Conservation (phyloP, 495 filamentous ascomycete species). For the Aspergillus sclerotioniger region DNA sequence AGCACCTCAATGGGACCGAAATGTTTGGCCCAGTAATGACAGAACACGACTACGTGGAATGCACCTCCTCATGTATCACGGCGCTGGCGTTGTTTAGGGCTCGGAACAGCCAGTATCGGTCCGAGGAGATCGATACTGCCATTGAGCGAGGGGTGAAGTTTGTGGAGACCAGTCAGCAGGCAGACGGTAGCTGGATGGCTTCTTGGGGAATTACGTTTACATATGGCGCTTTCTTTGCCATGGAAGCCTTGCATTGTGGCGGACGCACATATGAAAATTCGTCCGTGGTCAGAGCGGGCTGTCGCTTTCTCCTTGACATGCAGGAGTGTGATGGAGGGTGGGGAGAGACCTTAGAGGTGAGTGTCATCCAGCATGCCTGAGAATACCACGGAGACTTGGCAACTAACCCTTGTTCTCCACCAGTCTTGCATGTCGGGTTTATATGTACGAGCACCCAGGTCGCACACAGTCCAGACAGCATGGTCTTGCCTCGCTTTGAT, state of each 20-base stretch:
- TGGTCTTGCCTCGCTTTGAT: slow-evolving; percentile 9
- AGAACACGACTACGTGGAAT: slow-evolving; percentile 23
- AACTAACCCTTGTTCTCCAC: not conserved
- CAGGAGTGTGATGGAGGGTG: slow-evolving; percentile 2
- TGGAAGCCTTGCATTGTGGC: slow-evolving; percentile 19
- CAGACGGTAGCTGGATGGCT: slow-evolving; percentile 23
- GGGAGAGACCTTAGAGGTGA: slow-evolving; percentile 5
- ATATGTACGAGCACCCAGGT: slow-evolving; percentile 5
- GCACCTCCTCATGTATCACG: slow-evolving; percentile 18
- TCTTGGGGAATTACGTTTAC: slow-evolving; percentile 23
- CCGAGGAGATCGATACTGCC: slow-evolving; percentile 10
- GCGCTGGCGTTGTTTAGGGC: slow-evolving; percentile 15
- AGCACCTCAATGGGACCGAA: slow-evolving; percentile 23
- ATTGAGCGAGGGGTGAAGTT: slow-evolving; percentile 14
- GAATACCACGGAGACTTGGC: too few relatives aligned
- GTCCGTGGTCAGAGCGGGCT: slow-evolving; percentile 1
- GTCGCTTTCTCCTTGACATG: slow-evolving; percentile 2
- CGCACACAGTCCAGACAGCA: not conserved
- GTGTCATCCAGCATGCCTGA: too few relatives aligned
- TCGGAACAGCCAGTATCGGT: slow-evolving; percentile 13
- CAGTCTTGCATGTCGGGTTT: not conserved
- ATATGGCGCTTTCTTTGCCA: slow-evolving; percentile 21
- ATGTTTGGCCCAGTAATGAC: slow-evolving; percentile 21
- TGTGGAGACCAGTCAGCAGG: slow-evolving; percentile 12
- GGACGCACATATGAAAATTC: slow-evolving; percentile 5